These are phyloP conservation scores for Phallus indusiatus DNA, from an alignment of 768 basidiomycete genomes.

Conservation along the genomic window DNA sequence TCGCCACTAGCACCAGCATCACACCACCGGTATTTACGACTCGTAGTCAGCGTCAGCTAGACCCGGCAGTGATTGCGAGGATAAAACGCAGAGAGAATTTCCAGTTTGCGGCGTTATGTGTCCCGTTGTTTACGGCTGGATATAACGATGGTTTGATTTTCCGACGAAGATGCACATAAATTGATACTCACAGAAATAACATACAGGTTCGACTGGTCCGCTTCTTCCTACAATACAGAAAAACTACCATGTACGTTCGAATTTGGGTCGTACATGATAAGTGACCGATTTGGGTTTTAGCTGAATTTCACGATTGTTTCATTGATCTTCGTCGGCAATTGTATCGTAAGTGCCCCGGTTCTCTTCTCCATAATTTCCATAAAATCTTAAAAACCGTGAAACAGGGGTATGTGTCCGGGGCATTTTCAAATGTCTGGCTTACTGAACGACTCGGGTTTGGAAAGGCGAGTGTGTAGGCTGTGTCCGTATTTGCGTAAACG, in stretches of 20 bases:
- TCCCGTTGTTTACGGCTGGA: conserved; percentile 25
- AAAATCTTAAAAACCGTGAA: conserved; percentile 14
- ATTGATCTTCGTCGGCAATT: conserved; percentile 45
- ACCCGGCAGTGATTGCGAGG: neutral
- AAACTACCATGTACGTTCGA: conserved; percentile 35
- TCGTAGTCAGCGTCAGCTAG: neutral
- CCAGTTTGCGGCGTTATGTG: conserved; percentile 28
- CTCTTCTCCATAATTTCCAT: neutral
- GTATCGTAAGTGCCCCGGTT: conserved; percentile 15
- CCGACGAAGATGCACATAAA: too few relatives aligned
- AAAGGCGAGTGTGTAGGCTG: conserved; percentile 24
- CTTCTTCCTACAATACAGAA: conserved; percentile 64
- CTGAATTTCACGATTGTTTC: conserved; percentile 41
- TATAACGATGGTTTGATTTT: conserved; percentile 30
- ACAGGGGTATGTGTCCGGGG: conserved; percentile 40
- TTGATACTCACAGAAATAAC: too few relatives aligned
- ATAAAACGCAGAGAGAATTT: conserved; percentile 17
- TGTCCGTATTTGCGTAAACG: neutral
- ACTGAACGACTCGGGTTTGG: conserved; percentile 39
- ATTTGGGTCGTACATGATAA: neutral
- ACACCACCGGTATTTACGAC: neutral
- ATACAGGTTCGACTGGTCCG: conserved; percentile 18
- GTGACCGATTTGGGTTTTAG: neutral
- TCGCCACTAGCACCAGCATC: neutral
- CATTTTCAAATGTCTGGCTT: conserved; percentile 37